A percentile compares a stretch with the other conserved stretches of the same genome.
Conservation (phyloP, 1,284 basidiomycete species). For the Ganoderma sp. region DNA sequence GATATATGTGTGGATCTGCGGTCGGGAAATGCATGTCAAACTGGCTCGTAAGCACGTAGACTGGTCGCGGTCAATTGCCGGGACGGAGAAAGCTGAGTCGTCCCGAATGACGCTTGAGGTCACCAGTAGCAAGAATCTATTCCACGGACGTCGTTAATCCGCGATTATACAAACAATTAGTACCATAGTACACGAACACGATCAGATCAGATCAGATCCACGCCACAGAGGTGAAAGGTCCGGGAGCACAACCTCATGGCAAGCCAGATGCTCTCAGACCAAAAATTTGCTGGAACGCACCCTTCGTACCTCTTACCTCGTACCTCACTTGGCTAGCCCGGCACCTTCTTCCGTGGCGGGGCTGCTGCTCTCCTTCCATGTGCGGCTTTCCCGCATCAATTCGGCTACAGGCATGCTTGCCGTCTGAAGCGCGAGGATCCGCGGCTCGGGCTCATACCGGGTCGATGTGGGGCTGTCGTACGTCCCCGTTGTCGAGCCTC, state of each 20-base stretch:
- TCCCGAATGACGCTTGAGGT: background rate
- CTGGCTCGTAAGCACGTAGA: background rate
- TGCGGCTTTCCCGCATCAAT: background rate
- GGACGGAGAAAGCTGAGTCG: background rate
- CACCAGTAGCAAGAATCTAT: background rate
- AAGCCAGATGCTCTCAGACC: background rate
- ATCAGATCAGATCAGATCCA: background rate
- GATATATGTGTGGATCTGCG: background rate
- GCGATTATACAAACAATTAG: background rate
- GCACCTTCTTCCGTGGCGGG: background rate
- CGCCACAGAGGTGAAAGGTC: background rate
- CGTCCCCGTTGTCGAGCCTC: background rate
- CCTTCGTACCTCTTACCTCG: background rate
- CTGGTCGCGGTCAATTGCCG: background rate
- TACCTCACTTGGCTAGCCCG: background rate
- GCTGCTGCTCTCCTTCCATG: background rate
- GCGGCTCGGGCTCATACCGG: background rate
- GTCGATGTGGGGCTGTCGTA: background rate
- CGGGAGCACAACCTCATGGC: background rate
- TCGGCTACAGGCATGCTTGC: background rate
- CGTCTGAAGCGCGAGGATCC: background rate
- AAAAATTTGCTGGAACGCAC: background rate
- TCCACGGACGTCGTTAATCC: background rate
- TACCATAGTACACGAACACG: background rate
- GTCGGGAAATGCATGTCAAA: no score